Percentiles rank a stretch among this genome's conserved stretches.
These are phyloP conservation scores for Beauveria sp. DNA, from an alignment of 2,329 filamentous ascomycete genomes.

Conservation along the genomic window DNA sequence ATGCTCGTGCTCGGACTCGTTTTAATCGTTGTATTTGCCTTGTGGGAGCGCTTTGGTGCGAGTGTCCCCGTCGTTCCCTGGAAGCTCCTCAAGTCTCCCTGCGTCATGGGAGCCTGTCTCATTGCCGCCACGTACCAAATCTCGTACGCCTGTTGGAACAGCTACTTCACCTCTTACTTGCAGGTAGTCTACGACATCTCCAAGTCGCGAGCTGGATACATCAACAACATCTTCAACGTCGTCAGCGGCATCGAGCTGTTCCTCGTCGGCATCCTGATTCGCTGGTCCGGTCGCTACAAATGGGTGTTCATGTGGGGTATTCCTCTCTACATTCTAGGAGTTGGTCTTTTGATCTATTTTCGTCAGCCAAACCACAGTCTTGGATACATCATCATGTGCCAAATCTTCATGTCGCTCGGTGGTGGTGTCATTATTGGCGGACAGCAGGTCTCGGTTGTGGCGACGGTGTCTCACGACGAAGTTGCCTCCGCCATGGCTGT, in stretches of 20 bases:
- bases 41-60: slow-evolving; percentile 40
- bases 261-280: slow-evolving; percentile 30
- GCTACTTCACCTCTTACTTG: slow-evolving; percentile 35
- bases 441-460: slow-evolving; percentile 26
- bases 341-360: slow-evolving; percentile 28
- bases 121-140: slow-evolving; percentile 21
- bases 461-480: slow-evolving; percentile 24
- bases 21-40: slow-evolving; percentile 37
- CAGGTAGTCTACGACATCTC: slow-evolving; percentile 27
- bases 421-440: slow-evolving; percentile 20
- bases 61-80: slow-evolving; percentile 39
- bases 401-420: slow-evolving; percentile 28
- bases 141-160: slow-evolving; percentile 26
- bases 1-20: slow-evolving; percentile 45
- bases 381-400: slow-evolving; percentile 31
- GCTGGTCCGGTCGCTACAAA: slow-evolving; percentile 25
- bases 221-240: slow-evolving; percentile 27
- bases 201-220: slow-evolving; percentile 23
- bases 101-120: slow-evolving; percentile 19
- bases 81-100: slow-evolving; percentile 25
- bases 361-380: slow-evolving; percentile 21
- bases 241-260: slow-evolving; percentile 31
- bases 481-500: slow-evolving; percentile 28
- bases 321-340: slow-evolving; percentile 23
- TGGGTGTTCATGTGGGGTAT: slow-evolving; percentile 23